Conservation (phyloP, 2,329 filamentous ascomycete species). For the Purpureocillium lavendulum region DNA sequence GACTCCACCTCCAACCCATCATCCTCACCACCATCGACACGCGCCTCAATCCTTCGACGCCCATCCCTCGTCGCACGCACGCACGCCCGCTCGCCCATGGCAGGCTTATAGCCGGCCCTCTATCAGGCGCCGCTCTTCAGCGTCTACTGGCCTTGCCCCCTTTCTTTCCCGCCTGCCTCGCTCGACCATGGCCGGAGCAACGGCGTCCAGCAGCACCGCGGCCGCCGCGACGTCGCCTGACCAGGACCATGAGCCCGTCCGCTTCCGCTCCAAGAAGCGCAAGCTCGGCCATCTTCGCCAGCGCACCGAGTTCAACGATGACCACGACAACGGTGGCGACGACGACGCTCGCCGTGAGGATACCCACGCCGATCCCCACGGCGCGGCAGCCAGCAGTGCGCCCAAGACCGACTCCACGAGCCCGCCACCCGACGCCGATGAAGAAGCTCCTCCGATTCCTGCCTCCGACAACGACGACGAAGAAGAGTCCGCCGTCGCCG, state of each 20-base stretch:
- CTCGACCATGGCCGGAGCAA: no score
- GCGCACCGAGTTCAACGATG: slow-evolving; percentile 26
- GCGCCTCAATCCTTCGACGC: no score
- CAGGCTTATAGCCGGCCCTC: no score
- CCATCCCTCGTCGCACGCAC: no score
- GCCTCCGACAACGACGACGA: slow-evolving; percentile 6
- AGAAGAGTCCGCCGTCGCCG: slow-evolving; percentile 30
- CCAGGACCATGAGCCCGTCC: slow-evolving; percentile 18
- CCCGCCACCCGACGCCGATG: background rate
- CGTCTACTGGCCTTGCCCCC: no score
- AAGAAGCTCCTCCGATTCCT: background rate
- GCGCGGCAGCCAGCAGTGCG: no score
- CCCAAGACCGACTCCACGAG: background rate
- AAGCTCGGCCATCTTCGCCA: slow-evolving; percentile 48
- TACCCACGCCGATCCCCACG: background rate
- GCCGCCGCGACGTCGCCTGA: background rate
- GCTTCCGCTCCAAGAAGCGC: slow-evolving; percentile 54
- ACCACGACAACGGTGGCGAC: slow-evolving; percentile 10
- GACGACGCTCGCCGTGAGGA: slow-evolving; percentile 2
- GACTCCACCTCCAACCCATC: no score
- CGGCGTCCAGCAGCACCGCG: no score
- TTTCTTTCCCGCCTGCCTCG: no score
- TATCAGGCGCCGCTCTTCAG: no score
- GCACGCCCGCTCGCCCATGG: no score
- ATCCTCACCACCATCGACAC: no score